Evolutionary conservation across 2,329 filamentous ascomycete genomes (phyloP).

Genomic region (Bertia moriformis): DNA sequence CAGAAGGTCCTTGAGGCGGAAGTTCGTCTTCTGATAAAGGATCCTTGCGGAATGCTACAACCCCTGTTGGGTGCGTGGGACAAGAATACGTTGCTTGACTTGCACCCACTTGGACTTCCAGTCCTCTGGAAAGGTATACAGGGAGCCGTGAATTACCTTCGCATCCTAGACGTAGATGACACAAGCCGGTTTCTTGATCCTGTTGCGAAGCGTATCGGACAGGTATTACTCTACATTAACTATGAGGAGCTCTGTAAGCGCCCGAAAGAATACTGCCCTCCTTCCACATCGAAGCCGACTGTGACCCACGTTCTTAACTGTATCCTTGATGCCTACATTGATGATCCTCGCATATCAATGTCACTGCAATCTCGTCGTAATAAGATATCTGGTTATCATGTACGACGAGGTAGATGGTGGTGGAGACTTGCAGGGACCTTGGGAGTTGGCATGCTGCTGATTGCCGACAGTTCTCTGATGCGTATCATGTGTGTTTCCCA

Average conservation of each 20-base stretch:
- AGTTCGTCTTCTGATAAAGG: not conserved
- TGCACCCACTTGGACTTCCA: not conserved
- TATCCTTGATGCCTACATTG: not conserved
- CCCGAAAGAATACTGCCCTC: too few species aligned
- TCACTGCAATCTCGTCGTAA: not conserved
- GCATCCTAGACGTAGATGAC: not conserved
- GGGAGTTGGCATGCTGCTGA: not conserved
- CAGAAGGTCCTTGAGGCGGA: not conserved
- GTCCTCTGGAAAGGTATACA: not conserved
- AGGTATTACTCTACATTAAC: not conserved
- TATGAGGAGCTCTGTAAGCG: not conserved
- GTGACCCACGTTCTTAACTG: not conserved
- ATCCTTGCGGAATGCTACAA: not conserved
- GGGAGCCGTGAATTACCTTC: not conserved
- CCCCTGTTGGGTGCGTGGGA: not conserved
- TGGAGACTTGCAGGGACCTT: not conserved
- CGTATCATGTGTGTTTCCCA: not conserved
- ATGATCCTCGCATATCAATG: not conserved
- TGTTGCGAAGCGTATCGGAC: not conserved
- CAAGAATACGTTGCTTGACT: too few species aligned
- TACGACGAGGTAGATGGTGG: not conserved
- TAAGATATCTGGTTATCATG: not conserved
- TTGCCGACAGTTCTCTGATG: not conserved
- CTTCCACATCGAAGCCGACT: too few species aligned
- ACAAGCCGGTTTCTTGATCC: not conserved